Evolutionary conservation across 768 basidiomycete species (phyloP).

Genomic region (Termitomyces sp.): DNA sequence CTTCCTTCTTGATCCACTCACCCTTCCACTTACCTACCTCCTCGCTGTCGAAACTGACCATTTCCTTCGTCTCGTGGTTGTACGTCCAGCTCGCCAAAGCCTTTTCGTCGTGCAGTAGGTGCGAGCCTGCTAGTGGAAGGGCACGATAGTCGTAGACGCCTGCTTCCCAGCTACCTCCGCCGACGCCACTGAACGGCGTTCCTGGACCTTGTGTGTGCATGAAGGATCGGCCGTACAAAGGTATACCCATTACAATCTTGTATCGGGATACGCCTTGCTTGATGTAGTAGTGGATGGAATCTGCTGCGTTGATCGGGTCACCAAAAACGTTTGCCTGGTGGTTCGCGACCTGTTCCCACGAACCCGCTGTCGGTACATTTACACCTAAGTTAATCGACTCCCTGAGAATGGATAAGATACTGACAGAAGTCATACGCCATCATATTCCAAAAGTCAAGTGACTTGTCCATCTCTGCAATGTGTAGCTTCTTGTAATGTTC

Average conservation of each 20-base stretch:
- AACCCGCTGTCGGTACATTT: slow-evolving; percentile 49
- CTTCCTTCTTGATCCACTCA: slow-evolving; percentile 70
- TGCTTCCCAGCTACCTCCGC: slow-evolving; percentile 87
- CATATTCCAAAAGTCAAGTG: slow-evolving; percentile 94
- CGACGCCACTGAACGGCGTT: slow-evolving; percentile 72
- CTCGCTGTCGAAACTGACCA: slow-evolving; percentile 81
- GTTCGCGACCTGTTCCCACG: slow-evolving; percentile 67
- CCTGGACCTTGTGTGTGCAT: slow-evolving; percentile 82
- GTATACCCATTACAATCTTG: slow-evolving; percentile 89
- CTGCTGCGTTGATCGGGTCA: slow-evolving; percentile 56
- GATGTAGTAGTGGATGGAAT: slow-evolving; percentile 69
- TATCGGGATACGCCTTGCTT: slow-evolving; percentile 65
- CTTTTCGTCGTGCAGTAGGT: slow-evolving; percentile 61
- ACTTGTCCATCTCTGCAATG: slow-evolving; percentile 80
- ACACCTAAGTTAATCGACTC: background rate
- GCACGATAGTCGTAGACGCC: slow-evolving; percentile 93
- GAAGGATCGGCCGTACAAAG: slow-evolving; percentile 93
- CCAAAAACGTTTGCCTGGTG: slow-evolving; percentile 88
- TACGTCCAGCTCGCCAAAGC: slow-evolving; percentile 82
- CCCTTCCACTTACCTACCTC: slow-evolving; percentile 71
- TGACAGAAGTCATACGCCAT: slow-evolving; percentile 90
- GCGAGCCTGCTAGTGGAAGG: slow-evolving; percentile 73
- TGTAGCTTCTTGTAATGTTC: slow-evolving; percentile 80
- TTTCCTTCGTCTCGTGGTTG: slow-evolving; percentile 68
- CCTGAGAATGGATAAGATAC: slow-evolving; percentile 15